Base-by-base conservation (phyloP, 2,329 filamentous ascomycete species). In the Plenodomus biglobosus region DNA sequence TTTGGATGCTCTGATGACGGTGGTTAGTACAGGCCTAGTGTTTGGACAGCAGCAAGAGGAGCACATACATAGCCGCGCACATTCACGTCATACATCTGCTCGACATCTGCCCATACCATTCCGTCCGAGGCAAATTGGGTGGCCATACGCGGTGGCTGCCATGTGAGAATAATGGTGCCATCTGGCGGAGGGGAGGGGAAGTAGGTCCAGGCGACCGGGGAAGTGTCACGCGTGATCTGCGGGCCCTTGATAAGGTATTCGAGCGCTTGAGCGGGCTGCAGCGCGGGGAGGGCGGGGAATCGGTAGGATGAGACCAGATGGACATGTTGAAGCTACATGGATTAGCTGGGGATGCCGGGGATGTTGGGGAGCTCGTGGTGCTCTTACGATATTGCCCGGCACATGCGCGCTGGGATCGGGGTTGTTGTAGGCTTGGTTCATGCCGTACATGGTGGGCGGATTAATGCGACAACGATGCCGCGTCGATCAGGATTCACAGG, bases 171-270 rank as follows among this genome's bases (percentile, higher is more conserved):
- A 38, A 96, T 82, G 8, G 86, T 87, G 46, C 91, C 91, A 72
- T 95, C 90, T 43, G 80, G 61, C 15, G 71, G 80, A 10, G 92
- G 92, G 44, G 85, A 82, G 62, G 94, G 85, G 47, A 97, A 83
- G 71, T 92, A 96, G 38, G 88, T 92, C 92, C 92, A 99, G 74
- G 87, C 89, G 80, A 99, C 92, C 2, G 92, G 84, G 40, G 91
- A 86, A 56, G 85, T 80, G 66, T 95, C 87, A 71, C 90, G 88
- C 60, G 92, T 87, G 53, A 96, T 87, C 66, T 89, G 87, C 8
- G 92, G 90, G 34, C 91, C 92, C 64, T 85, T 84, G 66, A 92
- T 80, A 52, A 97, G 82, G 80, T 90, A 92, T 65, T 89, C 86
- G 52, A 90, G 86, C 20, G 92, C 88, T 57, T 92, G 87, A 48